Percentiles rank a stretch among this genome's conserved stretches.
Evolutionary conservation across 192 early-diverging fungal genomes (phyloP).

Genomic region (Backusella liffmaniae): DNA sequence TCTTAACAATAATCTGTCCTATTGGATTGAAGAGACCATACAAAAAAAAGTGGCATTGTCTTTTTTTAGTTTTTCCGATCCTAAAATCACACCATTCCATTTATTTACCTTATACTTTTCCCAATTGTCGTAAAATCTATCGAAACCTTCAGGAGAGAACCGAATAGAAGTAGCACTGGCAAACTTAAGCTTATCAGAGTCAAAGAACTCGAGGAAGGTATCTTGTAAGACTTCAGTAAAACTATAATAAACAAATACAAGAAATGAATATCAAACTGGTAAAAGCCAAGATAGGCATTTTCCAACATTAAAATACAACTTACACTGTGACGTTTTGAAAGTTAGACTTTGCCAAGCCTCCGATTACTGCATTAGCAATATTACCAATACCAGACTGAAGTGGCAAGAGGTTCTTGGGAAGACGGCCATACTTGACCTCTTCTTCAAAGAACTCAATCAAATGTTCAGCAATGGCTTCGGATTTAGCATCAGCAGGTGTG

Average conservation of each 20-base stretch:
- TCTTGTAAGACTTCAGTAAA: constrained; percentile 45
- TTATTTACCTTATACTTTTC: constrained; percentile 24
- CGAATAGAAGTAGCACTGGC: constrained; percentile 37
- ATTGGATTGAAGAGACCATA: constrained; percentile 3
- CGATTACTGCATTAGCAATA: constrained; percentile 44
- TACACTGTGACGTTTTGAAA: constrained; percentile 40
- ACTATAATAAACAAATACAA: not conserved
- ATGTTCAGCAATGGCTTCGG: constrained; percentile 31
- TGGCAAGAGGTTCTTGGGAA: constrained; percentile 35
- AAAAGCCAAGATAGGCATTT: not conserved
- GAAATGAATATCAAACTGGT: not conserved
- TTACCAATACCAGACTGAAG: constrained; percentile 44
- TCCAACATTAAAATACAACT: constrained; percentile 15
- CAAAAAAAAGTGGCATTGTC: not conserved
- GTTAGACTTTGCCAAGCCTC: constrained; percentile 35
- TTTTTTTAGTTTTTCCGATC: not conserved
- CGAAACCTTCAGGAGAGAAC: constrained; percentile 41
- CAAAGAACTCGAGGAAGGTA: constrained; percentile 41
- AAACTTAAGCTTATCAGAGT: constrained; percentile 32
- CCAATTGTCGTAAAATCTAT: constrained; percentile 42
- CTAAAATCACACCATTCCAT: not conserved
- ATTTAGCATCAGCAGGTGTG: constrained; percentile 23
- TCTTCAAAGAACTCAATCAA: constrained; percentile 42
- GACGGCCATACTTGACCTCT: constrained; percentile 38
- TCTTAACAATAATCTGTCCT: constrained; percentile 34